A percentile compares a stretch with the other conserved stretches of the same genome.
phyloP scores from a whole-genome alignment of 2,329 filamentous ascomycete genomes.

The Diaporthe sp. region DNA sequence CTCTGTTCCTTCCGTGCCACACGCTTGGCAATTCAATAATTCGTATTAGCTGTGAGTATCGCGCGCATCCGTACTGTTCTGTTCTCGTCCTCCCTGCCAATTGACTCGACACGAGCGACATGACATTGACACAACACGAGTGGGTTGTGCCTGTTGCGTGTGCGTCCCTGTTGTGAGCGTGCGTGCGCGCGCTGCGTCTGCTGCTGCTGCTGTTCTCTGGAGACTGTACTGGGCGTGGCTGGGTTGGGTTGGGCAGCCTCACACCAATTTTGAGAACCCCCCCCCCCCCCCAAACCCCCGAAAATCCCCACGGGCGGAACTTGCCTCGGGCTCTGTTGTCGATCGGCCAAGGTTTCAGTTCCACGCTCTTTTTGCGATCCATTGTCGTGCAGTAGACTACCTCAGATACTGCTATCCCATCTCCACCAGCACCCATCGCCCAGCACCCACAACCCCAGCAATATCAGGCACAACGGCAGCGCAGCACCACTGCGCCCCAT shows the following conservation, averaged over 20 bases:
- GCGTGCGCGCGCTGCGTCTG: neutral
- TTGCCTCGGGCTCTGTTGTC: conserved; percentile 26
- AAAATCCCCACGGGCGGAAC: conserved; percentile 19
- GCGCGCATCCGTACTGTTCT: conserved; percentile 25
- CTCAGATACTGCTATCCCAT: conserved; percentile 7
- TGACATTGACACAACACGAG: conserved; percentile 14
- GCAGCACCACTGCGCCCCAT: conserved; percentile 7
- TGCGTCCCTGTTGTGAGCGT: neutral
- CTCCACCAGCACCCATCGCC: conserved; percentile 14
- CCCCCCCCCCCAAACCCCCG: neutral
- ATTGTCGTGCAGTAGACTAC: conserved; percentile 25
- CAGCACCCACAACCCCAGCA: neutral
- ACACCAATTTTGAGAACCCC: neutral
- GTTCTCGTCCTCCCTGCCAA: neutral
- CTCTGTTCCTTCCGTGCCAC: conserved; percentile 27
- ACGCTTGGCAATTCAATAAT: conserved; percentile 31
- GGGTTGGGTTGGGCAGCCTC: neutral
- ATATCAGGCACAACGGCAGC: neutral
- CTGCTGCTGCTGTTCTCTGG: neutral
- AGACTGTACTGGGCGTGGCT: neutral
- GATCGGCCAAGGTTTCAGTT: conserved; percentile 28
- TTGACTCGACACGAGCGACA: conserved; percentile 2
- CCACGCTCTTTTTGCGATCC: conserved; percentile 13
- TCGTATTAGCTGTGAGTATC: conserved; percentile 26
- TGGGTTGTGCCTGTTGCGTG: conserved; percentile 11